Base-by-base conservation (phyloP, 1,139 yeast genomes). In the Candida labiduridarum region DNA sequence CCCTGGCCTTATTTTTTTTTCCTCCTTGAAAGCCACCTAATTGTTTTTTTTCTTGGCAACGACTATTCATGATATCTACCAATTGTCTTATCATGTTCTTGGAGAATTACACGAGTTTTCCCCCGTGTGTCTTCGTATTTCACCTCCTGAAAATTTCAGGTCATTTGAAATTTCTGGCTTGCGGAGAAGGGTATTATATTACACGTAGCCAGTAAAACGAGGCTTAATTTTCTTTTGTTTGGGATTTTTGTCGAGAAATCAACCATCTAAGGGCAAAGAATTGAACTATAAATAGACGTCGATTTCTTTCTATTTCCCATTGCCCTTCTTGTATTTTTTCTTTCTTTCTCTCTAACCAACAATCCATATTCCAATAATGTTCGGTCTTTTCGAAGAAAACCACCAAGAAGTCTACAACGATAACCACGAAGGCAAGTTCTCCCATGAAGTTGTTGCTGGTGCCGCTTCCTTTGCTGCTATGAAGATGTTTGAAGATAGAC, bases 381-480 rank as follows among this genome's bases (percentile, higher is more conserved):
- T 60, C 46, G 64, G 58, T 22, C 19, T 39, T 12, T 39, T 39
- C 14, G 42, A 39, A 57, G 59, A 31, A 31, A 31, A 31, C 34
- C 34, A 31, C 14, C 34, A 31, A 31, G 34, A 31, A 31, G 34
- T 31, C 34, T 31, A 31, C 34, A 31, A 31, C 34, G 34, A 12
- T n/a, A 12, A 31, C 11, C 34, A 31, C 34, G 34, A 31, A 31
- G 11, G 33, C 38, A 64, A 66, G 56, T 64, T 68, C 56, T 58
- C 68, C 29, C 72, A 68, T 55, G 72, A 68, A 53, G 59, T 66
- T 54, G 49, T 68, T 45, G 71, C 72, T 27, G 72, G 72, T 56
- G 72, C 69, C 38, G 72, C 72, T 25, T 65, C 72, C 6, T 68
- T 67, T 49, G 72, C 64, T 51, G 72, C 72, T 42, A 60, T 64